Conservation (phyloP, 2,329 filamentous ascomycete genomes). For the Hypoxylon sp. region DNA sequence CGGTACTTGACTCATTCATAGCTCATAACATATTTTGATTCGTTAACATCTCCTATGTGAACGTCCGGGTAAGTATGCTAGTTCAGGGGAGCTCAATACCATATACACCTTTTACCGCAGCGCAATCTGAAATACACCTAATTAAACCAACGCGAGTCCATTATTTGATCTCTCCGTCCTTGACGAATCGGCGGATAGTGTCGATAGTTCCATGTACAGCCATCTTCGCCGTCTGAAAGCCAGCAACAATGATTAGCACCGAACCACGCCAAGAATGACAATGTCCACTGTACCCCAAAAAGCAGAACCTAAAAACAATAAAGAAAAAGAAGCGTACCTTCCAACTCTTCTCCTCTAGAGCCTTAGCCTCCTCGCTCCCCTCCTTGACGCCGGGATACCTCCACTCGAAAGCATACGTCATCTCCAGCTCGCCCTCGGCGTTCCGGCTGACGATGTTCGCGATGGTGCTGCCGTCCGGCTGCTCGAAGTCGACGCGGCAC, state of each 20-base stretch:
- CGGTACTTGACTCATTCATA: no score
- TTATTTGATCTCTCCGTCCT: slow-evolving; percentile 46
- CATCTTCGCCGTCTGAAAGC: slow-evolving; percentile 46
- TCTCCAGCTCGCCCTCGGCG: slow-evolving; percentile 48
- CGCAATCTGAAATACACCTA: neutral
- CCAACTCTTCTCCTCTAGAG: slow-evolving; percentile 47
- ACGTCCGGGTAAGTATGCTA: neutral
- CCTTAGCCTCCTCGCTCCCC: slow-evolving; percentile 46
- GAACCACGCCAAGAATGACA: neutral
- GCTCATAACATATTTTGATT: neutral
- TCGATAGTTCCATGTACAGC: slow-evolving; percentile 52
- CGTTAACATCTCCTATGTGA: neutral
- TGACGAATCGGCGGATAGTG: slow-evolving; percentile 48
- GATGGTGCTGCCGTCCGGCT: slow-evolving; percentile 54
- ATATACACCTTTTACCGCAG: neutral
- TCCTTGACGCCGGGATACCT: slow-evolving; percentile 48
- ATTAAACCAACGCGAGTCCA: neutral
- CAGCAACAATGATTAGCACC: slow-evolving; percentile 4
- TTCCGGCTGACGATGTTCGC: slow-evolving; percentile 53
- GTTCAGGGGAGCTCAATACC: neutral
- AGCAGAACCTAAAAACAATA: neutral
- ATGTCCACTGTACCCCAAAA: neutral
- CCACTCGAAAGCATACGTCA: slow-evolving; percentile 56
- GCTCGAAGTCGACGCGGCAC: slow-evolving; percentile 52
- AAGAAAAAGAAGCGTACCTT: slow-evolving; percentile 40